A percentile compares a stretch with the other conserved stretches of the same genome.
Evolutionary conservation across 768 basidiomycete genomes (phyloP).

Genomic region (Infundibulicybe gibba): DNA sequence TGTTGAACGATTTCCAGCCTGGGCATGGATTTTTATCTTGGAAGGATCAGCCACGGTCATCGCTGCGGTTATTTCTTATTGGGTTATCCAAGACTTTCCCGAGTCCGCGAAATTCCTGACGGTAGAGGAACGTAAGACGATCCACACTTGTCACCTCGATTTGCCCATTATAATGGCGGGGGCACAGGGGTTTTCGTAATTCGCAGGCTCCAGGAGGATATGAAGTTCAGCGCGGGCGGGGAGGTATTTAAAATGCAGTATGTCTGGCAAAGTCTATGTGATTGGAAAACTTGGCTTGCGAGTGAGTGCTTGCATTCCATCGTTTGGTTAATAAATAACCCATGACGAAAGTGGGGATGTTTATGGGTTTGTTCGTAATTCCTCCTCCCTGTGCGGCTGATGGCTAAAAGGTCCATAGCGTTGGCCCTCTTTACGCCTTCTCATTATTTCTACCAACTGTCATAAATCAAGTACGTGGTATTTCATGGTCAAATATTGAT

Average conservation of each 20-base stretch:
- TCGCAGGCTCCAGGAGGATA: slow-evolving; percentile 60
- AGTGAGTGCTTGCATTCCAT: slow-evolving; percentile 37
- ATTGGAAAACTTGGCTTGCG: slow-evolving; percentile 73
- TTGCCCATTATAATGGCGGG: no score
- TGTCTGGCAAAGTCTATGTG: slow-evolving; percentile 55
- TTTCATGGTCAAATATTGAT: no score
- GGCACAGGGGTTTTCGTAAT: slow-evolving; percentile 56
- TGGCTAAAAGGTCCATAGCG: slow-evolving; percentile 25
- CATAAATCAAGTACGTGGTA: slow-evolving; percentile 46
- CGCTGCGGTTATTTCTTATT: slow-evolving; percentile 57
- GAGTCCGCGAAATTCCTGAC: slow-evolving; percentile 70
- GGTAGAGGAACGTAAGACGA: slow-evolving; percentile 56
- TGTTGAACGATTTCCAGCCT: slow-evolving; percentile 32
- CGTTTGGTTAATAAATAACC: background rate
- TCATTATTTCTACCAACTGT: slow-evolving; percentile 53
- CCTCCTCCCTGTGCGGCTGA: background rate
- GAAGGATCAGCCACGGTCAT: slow-evolving; percentile 70
- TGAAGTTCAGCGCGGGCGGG: slow-evolving; percentile 63
- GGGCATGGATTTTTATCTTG: slow-evolving; percentile 74
- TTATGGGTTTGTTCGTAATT: slow-evolving; percentile 59
- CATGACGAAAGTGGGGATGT: slow-evolving; percentile 65
- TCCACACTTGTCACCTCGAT: no score
- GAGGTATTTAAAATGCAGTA: slow-evolving; percentile 51
- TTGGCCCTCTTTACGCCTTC: slow-evolving; percentile 53
- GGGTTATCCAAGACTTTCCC: slow-evolving; percentile 77